A percentile compares a stretch with the other conserved stretches of the same genome.
Evolutionary conservation across 75 land plant genomes (phyloP).

Genomic region (Picea sitchensis): DNA sequence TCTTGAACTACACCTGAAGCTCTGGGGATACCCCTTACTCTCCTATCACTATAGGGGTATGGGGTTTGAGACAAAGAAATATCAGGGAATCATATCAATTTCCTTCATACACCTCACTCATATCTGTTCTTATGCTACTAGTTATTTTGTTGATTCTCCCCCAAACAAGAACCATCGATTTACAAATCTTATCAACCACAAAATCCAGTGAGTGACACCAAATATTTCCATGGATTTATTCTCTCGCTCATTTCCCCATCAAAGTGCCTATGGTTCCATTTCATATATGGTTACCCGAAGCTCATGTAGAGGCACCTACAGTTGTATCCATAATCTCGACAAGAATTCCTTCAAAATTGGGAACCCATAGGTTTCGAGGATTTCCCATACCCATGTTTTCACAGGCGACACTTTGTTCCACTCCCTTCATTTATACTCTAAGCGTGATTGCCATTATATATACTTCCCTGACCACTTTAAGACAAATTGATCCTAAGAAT

Average conservation of each 20-base stretch:
- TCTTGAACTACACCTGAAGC: neutral
- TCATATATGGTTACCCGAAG: slow-evolving; percentile 20
- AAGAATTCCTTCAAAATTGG: slow-evolving; percentile 6
- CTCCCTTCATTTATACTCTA: slow-evolving; percentile 31
- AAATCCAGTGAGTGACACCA: neutral
- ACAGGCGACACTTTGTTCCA: slow-evolving; percentile 27
- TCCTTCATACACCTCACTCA: neutral
- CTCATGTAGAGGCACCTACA: slow-evolving; percentile 35
- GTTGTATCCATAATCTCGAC: slow-evolving; percentile 22
- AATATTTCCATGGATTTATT: neutral
- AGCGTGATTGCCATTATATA: slow-evolving; percentile 31
- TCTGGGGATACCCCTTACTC: neutral
- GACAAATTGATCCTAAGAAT: slow-evolving; percentile 25
- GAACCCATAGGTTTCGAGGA: slow-evolving; percentile 5
- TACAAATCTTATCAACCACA: slow-evolving; percentile 2
- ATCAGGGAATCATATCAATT: neutral
- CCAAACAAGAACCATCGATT: neutral
- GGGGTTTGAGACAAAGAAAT: slow-evolving; percentile 1
- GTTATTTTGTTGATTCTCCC: neutral
- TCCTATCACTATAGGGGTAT: neutral
- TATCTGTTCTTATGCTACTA: slow-evolving; percentile 2
- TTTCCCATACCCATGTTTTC: slow-evolving; percentile 15
- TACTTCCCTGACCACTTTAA: slow-evolving; percentile 21
- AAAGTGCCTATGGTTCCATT: slow-evolving; percentile 26
- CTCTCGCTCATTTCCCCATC: slow-evolving; percentile 1